A percentile compares a stretch with the other conserved stretches of the same genome.
Evolutionary conservation across 345 rosid species (phyloP).

Genomic region (Schrenkiella parvula): DNA sequence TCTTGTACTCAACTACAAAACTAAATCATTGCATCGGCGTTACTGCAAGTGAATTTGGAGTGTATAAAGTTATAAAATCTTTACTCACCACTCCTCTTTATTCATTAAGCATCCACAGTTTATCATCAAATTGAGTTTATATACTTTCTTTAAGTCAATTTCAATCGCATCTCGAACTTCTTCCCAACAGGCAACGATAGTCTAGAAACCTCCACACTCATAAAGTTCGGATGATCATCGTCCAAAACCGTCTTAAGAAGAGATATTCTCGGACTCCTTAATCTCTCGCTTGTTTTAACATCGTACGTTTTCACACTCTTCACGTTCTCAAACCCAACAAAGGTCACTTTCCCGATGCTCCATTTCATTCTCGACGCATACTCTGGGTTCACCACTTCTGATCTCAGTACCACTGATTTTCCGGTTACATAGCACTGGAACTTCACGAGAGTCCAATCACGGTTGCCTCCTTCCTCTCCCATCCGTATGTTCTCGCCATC

Average conservation of each 20-base stretch:
- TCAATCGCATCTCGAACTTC: slow-evolving; percentile 43
- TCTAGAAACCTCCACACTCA: slow-evolving; percentile 30
- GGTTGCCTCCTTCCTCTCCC: slow-evolving; percentile 48
- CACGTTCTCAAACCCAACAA: slow-evolving; percentile 44
- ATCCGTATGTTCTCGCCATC: slow-evolving; percentile 55
- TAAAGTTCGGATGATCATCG: slow-evolving; percentile 22
- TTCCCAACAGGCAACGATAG: slow-evolving; percentile 37
- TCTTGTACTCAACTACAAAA: neutral
- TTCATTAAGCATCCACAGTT: slow-evolving; percentile 8
- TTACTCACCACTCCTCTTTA: neutral
- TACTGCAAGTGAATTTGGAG: neutral
- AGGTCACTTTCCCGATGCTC: slow-evolving; percentile 48
- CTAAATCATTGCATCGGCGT: neutral
- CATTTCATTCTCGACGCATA: slow-evolving; percentile 49
- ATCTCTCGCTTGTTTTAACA: slow-evolving; percentile 7
- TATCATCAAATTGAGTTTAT: neutral
- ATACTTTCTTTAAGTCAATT: neutral
- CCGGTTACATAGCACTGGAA: slow-evolving; percentile 36
- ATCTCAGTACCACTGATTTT: slow-evolving; percentile 25
- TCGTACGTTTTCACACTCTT: slow-evolving; percentile 26
- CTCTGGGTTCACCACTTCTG: slow-evolving; percentile 46
- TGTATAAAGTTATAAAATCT: neutral
- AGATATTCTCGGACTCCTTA: slow-evolving; percentile 4
- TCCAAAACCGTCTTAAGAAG: slow-evolving; percentile 17
- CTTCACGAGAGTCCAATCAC: slow-evolving; percentile 46